Evolutionary conservation across 441 rosid genomes (phyloP).

Genomic region (Macaranga tanarius): DNA sequence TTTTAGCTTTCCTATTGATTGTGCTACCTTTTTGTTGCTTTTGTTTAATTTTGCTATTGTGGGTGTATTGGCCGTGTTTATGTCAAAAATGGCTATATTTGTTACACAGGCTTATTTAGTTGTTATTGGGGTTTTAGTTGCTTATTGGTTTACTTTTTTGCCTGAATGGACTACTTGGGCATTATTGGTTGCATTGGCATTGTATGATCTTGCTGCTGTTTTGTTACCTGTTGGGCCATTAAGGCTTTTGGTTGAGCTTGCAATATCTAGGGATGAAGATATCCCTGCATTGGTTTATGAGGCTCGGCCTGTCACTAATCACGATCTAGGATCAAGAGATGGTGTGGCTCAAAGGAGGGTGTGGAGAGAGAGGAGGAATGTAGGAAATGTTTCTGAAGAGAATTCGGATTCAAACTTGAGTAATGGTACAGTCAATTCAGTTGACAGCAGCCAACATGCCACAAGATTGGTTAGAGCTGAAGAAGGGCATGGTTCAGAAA

Average conservation of each 20-base stretch:
- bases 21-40: constrained; percentile 51
- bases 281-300: constrained; percentile 90
- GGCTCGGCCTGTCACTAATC: constrained; percentile 66
- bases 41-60: constrained; percentile 74
- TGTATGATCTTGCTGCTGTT: constrained; percentile 93
- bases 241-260: constrained; percentile 86
- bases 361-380: constrained; percentile 64
- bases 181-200: constrained; percentile 68
- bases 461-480: constrained; percentile 36
- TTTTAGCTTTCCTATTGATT: constrained; percentile 62
- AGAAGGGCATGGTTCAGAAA: constrained; percentile 38
- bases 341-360: constrained; percentile 51
- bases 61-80: constrained; percentile 83
- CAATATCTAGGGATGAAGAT: constrained; percentile 94
- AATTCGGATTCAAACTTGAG: constrained; percentile 25
- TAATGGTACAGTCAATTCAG: constrained; percentile 20
- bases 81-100: constrained; percentile 78
- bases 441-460: constrained; percentile 20
- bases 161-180: constrained; percentile 98
- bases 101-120: constrained; percentile 82
- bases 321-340: constrained; percentile 34
- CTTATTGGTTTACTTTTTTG: constrained; percentile 84
- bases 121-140: constrained; percentile 77
- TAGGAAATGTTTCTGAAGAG: constrained; percentile 26
- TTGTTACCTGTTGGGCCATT: constrained; percentile 87